Conservation (phyloP, 1,284 basidiomycete genomes). For the Pholiota adiposa region DNA sequence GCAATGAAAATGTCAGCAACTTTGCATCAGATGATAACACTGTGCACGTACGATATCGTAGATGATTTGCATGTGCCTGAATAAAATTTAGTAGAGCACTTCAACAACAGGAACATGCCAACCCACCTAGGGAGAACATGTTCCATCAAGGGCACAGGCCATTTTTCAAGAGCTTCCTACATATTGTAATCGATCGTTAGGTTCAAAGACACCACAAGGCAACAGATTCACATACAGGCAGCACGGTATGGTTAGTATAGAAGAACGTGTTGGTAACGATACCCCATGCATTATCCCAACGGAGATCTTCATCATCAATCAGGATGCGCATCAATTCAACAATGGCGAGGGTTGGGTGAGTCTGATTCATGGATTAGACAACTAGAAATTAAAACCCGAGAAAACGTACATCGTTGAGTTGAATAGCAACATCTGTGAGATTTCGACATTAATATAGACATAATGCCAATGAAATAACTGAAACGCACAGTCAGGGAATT, state of each 20-base stretch:
- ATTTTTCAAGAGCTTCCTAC: conserved; percentile 83
- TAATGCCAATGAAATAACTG: not conserved
- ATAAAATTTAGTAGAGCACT: not conserved
- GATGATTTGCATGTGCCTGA: conserved; percentile 85
- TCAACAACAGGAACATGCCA: not conserved
- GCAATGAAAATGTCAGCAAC: conserved; percentile 5
- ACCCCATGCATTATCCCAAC: conserved; percentile 83
- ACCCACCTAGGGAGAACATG: conserved; percentile 75
- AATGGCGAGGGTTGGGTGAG: conserved; percentile 92
- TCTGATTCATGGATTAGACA: conserved; percentile 46
- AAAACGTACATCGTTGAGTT: conserved; percentile 78
- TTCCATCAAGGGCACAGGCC: conserved; percentile 84
- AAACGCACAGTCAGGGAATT: conserved; percentile 76
- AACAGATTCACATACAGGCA: conserved; percentile 47
- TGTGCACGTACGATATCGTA: conserved; percentile 77
- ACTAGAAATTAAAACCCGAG: not conserved
- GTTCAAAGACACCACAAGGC: not conserved
- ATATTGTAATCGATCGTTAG: not conserved
- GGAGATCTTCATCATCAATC: conserved; percentile 87
- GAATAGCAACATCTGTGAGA: conserved; percentile 78
- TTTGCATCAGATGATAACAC: not conserved
- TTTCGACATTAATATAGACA: not conserved
- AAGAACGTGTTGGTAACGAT: conserved; percentile 90
- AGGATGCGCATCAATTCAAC: conserved; percentile 93
- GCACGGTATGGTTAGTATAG: conserved; percentile 92